These are phyloP conservation scores for Viridothelium virens DNA, from an alignment of 495 filamentous ascomycete genomes.

Conservation along the genomic window DNA sequence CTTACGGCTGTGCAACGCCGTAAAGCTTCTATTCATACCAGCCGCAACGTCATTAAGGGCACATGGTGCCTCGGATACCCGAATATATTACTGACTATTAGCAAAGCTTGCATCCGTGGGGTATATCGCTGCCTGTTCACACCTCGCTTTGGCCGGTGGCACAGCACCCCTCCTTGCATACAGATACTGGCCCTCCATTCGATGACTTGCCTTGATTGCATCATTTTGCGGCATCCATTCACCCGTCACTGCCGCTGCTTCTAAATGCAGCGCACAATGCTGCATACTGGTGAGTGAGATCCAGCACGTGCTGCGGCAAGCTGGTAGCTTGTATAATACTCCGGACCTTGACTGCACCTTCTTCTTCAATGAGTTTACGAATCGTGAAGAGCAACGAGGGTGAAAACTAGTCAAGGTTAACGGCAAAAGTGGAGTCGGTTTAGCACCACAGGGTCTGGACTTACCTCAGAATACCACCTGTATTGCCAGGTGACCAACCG, in stretches of 20 bases:
- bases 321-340: constrained; percentile 95
- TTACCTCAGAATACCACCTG: constrained; percentile 91
- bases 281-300: constrained; percentile 94
- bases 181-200: neutral
- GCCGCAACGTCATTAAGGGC: neutral
- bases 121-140: constrained; percentile 6
- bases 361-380: constrained; percentile 89
- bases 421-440: neutral
- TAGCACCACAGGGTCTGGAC: constrained; percentile 17
- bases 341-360: constrained; percentile 93
- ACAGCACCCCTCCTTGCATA: neutral
- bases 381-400: constrained; percentile 78
- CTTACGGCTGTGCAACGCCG: neutral
- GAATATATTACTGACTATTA: neutral
- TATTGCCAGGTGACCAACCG: constrained; percentile 95
- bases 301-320: constrained; percentile 82
- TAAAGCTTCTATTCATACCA: neutral
- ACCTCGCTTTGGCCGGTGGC: neutral
- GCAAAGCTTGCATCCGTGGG: neutral
- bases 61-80: neutral
- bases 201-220: neutral
- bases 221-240: constrained; percentile 16
- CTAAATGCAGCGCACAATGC: constrained; percentile 88
- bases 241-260: constrained; percentile 89
- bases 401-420: constrained; percentile 58